Evolutionary conservation across 352 stramenopile genomes (phyloP), one percentile per base, ranked within the genome.

Genomic region (Pythium myriotylum): DNA sequence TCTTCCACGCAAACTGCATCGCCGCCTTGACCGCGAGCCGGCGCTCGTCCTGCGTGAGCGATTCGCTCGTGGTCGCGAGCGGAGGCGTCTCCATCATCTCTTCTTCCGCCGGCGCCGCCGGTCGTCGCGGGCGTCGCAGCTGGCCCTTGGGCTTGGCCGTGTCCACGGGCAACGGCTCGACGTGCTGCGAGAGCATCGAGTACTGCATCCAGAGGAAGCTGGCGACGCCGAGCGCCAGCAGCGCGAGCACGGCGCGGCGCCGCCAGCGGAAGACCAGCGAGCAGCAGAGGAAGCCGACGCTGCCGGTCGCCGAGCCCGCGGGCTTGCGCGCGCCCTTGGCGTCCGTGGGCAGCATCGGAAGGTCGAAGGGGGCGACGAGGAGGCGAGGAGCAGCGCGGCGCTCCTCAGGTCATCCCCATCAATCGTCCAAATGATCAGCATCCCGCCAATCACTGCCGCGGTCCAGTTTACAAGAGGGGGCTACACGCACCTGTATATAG

Each of bases 1-100:
- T 91, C 1, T 65, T 65, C 96, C 82, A 94, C 22, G 79, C 81
- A 24, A 90, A 89, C 41, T 80, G 73, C 84, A 94, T 94, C 29
- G 84, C 84, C 29, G 71, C 60, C 20, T 80, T 74, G 17, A 92
- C 73, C 1, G 77, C 76, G 0, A 71, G 45, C 17, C 70, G 76
- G 2, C 84, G 73, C 17, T 66, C 33, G 50, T 77, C 70, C 54
- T 92, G 83, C 0, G 37, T 48, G 14, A 59, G 16, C 1, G 50
- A 39, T 4, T 17, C 20, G 16, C 27, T 35, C 23, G 27, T 41
- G 24, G 33, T 33, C 16, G 45, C 29, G 26, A 49, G 35, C 4
- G 45, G 23, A 6, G 26, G 23, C 33, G 43, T 52, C 24, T 51
- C 27, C 19, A 20, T 45, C 54, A 60, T 60, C 16, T 37, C 27